Percentiles rank a stretch among this genome's conserved stretches.
These are phyloP conservation scores for Taxillus chinensis DNA, from an alignment of 164 flowering plant genomes.

Conservation along the genomic window DNA sequence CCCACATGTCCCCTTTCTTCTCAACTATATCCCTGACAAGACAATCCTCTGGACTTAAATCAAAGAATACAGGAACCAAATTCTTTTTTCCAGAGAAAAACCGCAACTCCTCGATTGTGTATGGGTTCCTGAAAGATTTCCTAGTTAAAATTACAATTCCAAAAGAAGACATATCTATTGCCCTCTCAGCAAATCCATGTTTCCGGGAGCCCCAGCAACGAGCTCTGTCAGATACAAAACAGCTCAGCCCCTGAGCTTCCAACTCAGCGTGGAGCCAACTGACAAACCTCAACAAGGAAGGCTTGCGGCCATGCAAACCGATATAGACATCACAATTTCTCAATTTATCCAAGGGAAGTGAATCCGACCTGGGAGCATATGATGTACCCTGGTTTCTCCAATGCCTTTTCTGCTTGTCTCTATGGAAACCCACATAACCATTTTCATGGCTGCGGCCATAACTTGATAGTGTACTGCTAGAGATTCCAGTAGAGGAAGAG, in stretches of 20 bases:
- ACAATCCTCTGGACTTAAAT: constrained; percentile 75
- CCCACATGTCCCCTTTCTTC: constrained; percentile 85
- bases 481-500: constrained; percentile 40
- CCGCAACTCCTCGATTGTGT: constrained; percentile 76
- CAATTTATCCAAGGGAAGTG: constrained; percentile 40
- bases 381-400: constrained; percentile 32
- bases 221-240: constrained; percentile 76
- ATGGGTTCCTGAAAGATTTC: constrained; percentile 79
- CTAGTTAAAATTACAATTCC: constrained; percentile 75
- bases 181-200: constrained; percentile 57
- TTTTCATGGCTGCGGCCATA: constrained; percentile 21
- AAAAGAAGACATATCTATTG: constrained; percentile 67
- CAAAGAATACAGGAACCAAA: constrained; percentile 79
- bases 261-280: constrained; percentile 89
- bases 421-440: constrained; percentile 19
- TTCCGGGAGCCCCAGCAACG: constrained; percentile 63
- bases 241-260: constrained; percentile 80
- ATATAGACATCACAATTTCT: constrained; percentile 84
- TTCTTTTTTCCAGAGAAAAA: constrained; percentile 71
- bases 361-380: constrained; percentile 28
- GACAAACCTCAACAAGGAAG: constrained; percentile 59
- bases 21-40: constrained; percentile 81
- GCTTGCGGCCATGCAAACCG: constrained; percentile 79
- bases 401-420: constrained; percentile 33
- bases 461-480: constrained; percentile 29